Evolutionary conservation across 1,284 basidiomycete genomes (phyloP), one percentile per base, ranked within the genome.

Genomic region (Ceratobasidium sp.): DNA sequence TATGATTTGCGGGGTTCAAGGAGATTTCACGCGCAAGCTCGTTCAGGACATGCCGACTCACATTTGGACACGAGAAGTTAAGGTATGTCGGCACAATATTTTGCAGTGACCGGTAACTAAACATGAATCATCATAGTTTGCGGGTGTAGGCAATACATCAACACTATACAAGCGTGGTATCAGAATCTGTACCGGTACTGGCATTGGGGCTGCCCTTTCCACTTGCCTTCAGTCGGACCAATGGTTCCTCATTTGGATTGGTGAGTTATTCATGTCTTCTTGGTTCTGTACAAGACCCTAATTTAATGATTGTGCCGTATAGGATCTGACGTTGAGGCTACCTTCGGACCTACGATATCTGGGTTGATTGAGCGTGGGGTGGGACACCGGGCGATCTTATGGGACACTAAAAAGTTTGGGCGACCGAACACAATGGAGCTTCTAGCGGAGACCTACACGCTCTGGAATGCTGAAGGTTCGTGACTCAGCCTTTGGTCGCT

Each of bases 1-100:
- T 80, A 82, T 92, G 84, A 88, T 92, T 74, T 89, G 88, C 76
- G 91, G 90, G 80, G 91, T 92, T 59, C 90, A 91, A 83, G 89
- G 89, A 35, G 90, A 92, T 78, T 92, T 92, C 79, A 92, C 91
- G 18, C 84, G 84, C 73, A 85, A 87, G 70, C 86, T 92, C 30
- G 89, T 92, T 75, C 84, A 86, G 74, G 84, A 91, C 77, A 89
- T 89, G 55, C 91, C 91, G 16, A 85, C 82, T 76, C 85, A 83
- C 16, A 80, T 92, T 57, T 92, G 90, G 90, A 92, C 90, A 11
- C 87, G 91, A 72, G 84, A 91, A 79, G 82, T 91, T 46, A 92
- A 92, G 87, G 89, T 88, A 73, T 73, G 80, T 71, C 35, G 35
- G 35, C 35, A 38, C 11, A 38, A 38, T 38, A 38, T 38, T n/a